A percentile compares a stretch with the other conserved stretches of the same genome.
These are phyloP conservation scores for Austroboletus eburneus DNA, from an alignment of 768 basidiomycete species.

Conservation along the genomic window DNA sequence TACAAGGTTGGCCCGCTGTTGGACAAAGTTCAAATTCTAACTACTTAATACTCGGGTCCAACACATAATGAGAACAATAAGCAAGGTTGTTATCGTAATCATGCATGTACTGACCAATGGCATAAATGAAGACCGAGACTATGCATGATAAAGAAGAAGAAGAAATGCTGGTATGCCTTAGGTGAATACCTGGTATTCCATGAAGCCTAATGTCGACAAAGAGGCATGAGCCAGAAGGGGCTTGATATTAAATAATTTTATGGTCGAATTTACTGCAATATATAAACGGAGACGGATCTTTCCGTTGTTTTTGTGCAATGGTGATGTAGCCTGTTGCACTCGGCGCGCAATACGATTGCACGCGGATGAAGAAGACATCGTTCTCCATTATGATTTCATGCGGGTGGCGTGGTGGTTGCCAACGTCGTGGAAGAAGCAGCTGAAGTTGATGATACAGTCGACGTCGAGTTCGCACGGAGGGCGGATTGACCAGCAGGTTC, in stretches of 20 bases:
- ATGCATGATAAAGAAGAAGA: slow-evolving; percentile 5
- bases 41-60: slow-evolving; percentile 3
- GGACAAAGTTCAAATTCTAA: not conserved
- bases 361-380: slow-evolving; percentile 3
- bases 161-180: slow-evolving; percentile 10
- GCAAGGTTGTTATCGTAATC: slow-evolving; percentile 12
- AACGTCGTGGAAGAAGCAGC: slow-evolving; percentile 20
- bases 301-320: slow-evolving; percentile 13
- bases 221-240: slow-evolving; percentile 9
- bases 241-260: slow-evolving; percentile 24
- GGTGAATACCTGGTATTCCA: slow-evolving; percentile 15
- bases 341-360: slow-evolving; percentile 8
- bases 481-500: slow-evolving; percentile 20
- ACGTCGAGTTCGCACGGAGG: slow-evolving; percentile 19
- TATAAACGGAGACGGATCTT: slow-evolving; percentile 15
- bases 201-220: slow-evolving; percentile 8
- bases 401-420: slow-evolving; percentile 18
- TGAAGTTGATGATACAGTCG: slow-evolving; percentile 14
- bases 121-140: not conserved
- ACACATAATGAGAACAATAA: slow-evolving; percentile 25
- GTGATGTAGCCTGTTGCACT: slow-evolving; percentile 6
- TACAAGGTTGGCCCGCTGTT: not conserved
- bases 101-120: slow-evolving; percentile 8
- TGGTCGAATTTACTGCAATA: slow-evolving; percentile 18
- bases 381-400: slow-evolving; percentile 12